These are phyloP conservation scores for Metahyphopichia silvanorum DNA, from an alignment of 805 yeast genomes.

Conservation along the genomic window DNA sequence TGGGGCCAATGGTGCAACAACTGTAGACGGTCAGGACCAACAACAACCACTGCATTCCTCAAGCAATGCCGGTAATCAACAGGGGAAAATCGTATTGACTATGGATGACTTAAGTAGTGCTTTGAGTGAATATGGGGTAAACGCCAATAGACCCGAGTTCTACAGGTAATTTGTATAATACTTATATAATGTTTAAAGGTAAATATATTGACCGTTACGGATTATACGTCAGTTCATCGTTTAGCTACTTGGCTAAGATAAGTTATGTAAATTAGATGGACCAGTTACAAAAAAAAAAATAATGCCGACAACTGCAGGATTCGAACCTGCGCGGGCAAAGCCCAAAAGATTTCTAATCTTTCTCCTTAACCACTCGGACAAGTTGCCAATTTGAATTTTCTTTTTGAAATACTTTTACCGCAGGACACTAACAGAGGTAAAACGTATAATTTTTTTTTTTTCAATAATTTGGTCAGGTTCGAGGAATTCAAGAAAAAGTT, in stretches of 20 bases:
- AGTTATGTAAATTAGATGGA: too few species aligned
- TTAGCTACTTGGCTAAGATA: background rate
- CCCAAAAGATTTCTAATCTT: slow-evolving; percentile 59
- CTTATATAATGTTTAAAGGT: background rate
- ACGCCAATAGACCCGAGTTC: slow-evolving; percentile 88
- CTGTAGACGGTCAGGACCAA: slow-evolving; percentile 29
- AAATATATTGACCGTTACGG: background rate
- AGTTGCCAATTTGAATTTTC: slow-evolving; percentile 44
- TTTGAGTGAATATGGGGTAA: slow-evolving; percentile 86
- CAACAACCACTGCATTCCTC: slow-evolving; percentile 28
- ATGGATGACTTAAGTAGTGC: slow-evolving; percentile 94
- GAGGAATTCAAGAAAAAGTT: too few species aligned
- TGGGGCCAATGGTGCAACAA: slow-evolving; percentile 21
- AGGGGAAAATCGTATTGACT: slow-evolving; percentile 81
- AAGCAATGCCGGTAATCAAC: slow-evolving; percentile 48
- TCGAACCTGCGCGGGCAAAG: slow-evolving; percentile 64
- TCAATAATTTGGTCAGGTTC: too few species aligned
- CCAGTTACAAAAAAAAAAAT: too few species aligned
- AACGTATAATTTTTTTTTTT: too few species aligned
- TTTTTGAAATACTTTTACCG: too few species aligned
- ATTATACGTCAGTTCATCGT: background rate
- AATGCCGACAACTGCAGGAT: slow-evolving; percentile 53
- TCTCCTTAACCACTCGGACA: slow-evolving; percentile 60
- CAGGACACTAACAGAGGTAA: too few species aligned
- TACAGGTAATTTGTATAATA: slow-evolving; percentile 46